phyloP scores from a whole-genome alignment of 2,329 filamentous ascomycete species.

The Thielaviopsis musarum region DNA sequence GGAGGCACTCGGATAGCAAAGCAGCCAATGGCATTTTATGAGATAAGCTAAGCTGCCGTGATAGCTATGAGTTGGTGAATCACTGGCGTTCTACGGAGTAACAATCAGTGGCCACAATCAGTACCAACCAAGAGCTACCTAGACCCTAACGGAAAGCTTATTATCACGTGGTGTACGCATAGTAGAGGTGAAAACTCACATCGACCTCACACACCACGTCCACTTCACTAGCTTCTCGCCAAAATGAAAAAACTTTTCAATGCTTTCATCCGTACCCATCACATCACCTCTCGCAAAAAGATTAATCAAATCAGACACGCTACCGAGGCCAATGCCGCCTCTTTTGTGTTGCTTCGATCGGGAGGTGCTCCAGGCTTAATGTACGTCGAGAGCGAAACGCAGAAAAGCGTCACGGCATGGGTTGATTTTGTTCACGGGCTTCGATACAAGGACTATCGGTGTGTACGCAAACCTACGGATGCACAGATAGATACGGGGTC shows the following conservation, averaged over 20 bases:
- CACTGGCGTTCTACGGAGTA: no score
- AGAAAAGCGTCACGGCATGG: constrained; percentile 41
- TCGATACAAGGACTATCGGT: constrained; percentile 57
- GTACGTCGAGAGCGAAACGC: constrained; percentile 50
- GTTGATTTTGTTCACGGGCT: constrained; percentile 45
- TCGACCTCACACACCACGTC: no score
- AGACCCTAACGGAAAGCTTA: no score
- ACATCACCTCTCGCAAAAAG: constrained; percentile 69
- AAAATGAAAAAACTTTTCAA: constrained; percentile 17
- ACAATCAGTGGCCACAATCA: no score
- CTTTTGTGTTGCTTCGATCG: constrained; percentile 43
- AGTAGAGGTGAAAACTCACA: no score
- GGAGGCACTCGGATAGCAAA: not conserved
- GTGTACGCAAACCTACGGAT: constrained; percentile 34
- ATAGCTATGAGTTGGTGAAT: not conserved
- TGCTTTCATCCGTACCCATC: constrained; percentile 59
- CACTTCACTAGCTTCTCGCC: no score
- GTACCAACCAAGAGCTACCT: no score
- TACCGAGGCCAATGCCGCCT: constrained; percentile 41
- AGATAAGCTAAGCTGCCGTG: not conserved
- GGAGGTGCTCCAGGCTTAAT: constrained; percentile 60
- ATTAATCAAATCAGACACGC: constrained; percentile 41
- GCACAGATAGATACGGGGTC: constrained; percentile 10
- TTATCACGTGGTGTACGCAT: no score
- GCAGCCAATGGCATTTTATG: not conserved